Percentiles rank a stretch among this genome's conserved stretches.
Conservation (phyloP, 2,329 filamentous ascomycete genomes). For the Fonsecaea pugnacius region DNA sequence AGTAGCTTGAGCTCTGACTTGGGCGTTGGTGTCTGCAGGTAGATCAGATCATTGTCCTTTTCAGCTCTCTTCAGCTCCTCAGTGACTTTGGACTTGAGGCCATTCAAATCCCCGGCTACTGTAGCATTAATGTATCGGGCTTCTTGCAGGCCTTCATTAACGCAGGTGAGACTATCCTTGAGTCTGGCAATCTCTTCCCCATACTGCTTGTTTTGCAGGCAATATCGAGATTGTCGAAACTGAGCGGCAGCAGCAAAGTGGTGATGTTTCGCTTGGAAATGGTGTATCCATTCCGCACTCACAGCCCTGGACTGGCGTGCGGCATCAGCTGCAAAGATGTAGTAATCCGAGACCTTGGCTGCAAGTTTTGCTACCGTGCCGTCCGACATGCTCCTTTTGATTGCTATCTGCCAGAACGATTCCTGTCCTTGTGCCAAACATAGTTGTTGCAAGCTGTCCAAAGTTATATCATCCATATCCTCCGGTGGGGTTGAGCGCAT, state of each 20-base stretch:
- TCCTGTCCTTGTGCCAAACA: slow-evolving; percentile 93
- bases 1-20: slow-evolving; percentile 86
- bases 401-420: slow-evolving; percentile 97
- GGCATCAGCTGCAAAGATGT: slow-evolving; percentile 79
- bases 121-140: slow-evolving; percentile 78
- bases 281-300: slow-evolving; percentile 95
- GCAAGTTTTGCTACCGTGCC: slow-evolving; percentile 88
- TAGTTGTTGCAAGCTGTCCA: slow-evolving; percentile 80
- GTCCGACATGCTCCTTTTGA: slow-evolving; percentile 92
- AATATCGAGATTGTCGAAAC: slow-evolving; percentile 86
- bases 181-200: slow-evolving; percentile 92
- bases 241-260: slow-evolving; percentile 96
- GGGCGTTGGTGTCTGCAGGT: slow-evolving; percentile 79
- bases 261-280: slow-evolving; percentile 95
- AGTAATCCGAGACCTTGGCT: slow-evolving; percentile 87
- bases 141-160: slow-evolving; percentile 85
- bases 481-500: slow-evolving; percentile 83
- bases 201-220: slow-evolving; percentile 89
- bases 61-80: slow-evolving; percentile 88
- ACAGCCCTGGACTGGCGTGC: slow-evolving; percentile 88
- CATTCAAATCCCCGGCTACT: slow-evolving; percentile 80
- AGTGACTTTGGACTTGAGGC: slow-evolving; percentile 77
- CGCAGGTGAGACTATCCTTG: slow-evolving; percentile 78
- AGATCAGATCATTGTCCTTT: slow-evolving; percentile 96
- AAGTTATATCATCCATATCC: slow-evolving; percentile 88